These are phyloP conservation scores for Logfia minima DNA, from an alignment of 129 eudicot genomes.

Conservation along the genomic window DNA sequence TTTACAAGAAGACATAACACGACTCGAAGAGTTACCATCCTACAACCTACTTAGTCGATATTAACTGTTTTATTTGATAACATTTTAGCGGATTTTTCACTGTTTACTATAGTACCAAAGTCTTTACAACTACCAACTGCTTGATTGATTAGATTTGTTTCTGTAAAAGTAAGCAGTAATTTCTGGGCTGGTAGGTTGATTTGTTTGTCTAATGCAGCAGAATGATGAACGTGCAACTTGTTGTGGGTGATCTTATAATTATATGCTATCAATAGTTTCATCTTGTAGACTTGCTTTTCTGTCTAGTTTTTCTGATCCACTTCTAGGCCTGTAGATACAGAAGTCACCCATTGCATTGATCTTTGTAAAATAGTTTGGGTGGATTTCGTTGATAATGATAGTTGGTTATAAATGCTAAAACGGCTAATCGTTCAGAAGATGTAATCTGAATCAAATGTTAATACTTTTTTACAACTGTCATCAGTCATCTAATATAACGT, in stretches of 20 bases:
- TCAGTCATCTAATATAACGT: not conserved
- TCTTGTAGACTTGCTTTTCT: conserved; percentile 11
- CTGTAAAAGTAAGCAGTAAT: conserved; percentile 17
- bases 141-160: conserved; percentile 7
- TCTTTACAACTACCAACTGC: conserved; percentile 14
- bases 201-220: conserved; percentile 24
- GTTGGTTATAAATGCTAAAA: not conserved
- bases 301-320: conserved; percentile 9
- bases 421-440: not conserved
- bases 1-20: conserved; percentile 71
- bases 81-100: conserved; percentile 17
- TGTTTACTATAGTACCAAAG: conserved; percentile 24
- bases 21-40: conserved; percentile 90
- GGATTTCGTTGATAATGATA: not conserved
- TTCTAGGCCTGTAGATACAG: not conserved
- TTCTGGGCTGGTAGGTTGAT: conserved; percentile 20
- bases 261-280: conserved; percentile 25
- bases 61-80: conserved; percentile 25
- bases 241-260: conserved; percentile 33
- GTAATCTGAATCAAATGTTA: not conserved
- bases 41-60: conserved; percentile 69
- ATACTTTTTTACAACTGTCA: not conserved
- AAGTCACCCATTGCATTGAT: not conserved
- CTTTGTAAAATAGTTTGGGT: not conserved
- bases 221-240: conserved; percentile 18